phyloP scores from a whole-genome alignment of 1,284 basidiomycete species.

The Hemileia vastatrix region DNA sequence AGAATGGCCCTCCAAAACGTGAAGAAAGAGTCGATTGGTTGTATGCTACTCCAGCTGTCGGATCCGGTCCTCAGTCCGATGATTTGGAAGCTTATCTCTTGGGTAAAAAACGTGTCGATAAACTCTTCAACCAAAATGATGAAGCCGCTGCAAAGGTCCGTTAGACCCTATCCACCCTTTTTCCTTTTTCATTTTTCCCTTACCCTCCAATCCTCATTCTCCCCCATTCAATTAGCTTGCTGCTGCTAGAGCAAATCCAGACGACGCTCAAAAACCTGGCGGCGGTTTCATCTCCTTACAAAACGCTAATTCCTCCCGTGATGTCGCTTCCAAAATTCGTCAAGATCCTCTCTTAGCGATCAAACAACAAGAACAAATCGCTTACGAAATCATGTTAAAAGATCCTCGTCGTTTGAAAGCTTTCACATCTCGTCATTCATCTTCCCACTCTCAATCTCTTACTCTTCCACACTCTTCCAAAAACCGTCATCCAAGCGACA shows the following conservation, averaged over 20 bases:
- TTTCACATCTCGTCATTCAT: neutral
- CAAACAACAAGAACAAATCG: constrained; percentile 92
- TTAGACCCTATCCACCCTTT: neutral
- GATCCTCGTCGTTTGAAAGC: constrained; percentile 76
- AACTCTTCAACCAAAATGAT: constrained; percentile 72
- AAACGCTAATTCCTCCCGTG: constrained; percentile 80
- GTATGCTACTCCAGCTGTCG: constrained; percentile 88
- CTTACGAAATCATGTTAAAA: constrained; percentile 76
- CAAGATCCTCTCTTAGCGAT: constrained; percentile 93
- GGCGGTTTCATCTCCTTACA: constrained; percentile 61
- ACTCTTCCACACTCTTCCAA: no score
- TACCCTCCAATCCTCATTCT: neutral
- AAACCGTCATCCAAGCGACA: constrained; percentile 6
- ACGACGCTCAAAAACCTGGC: constrained; percentile 17
- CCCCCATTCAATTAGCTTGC: neutral
- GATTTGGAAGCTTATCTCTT: constrained; percentile 93
- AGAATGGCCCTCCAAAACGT: constrained; percentile 81
- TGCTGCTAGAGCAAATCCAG: constrained; percentile 9
- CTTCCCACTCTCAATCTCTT: no score
- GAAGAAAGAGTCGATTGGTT: constrained; percentile 96
- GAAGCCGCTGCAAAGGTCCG: constrained; percentile 47
- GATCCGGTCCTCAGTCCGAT: constrained; percentile 67
- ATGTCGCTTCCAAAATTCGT: constrained; percentile 83
- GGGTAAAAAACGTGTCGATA: constrained; percentile 97
- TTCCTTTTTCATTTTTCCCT: neutral